Base-by-base conservation (phyloP, 2,329 filamentous ascomycete genomes). In the Golovinomyces cichoracearum region DNA sequence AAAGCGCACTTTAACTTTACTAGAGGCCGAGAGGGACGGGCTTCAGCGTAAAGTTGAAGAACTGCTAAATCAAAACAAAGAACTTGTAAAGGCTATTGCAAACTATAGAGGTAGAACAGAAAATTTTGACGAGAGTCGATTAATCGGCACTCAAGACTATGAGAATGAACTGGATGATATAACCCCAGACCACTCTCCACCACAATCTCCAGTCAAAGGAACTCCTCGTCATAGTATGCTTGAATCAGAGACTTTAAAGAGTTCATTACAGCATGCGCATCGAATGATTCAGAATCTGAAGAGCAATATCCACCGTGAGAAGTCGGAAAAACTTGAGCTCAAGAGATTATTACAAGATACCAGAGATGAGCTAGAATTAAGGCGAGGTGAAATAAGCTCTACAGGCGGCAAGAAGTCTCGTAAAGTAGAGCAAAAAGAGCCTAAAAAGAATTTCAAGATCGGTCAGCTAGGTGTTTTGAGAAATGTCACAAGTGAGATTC, bases 261-360 rank as follows among this genome's bases (percentile, higher is more conserved):
- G 86, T 48, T 94, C 88, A 23, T 71, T 95, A 25, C 80, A 85
- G 55, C 90, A 98, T 62, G 88, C 90, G 35, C 90, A 95, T 62
- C 77, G 88, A 50, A 94, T 93, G 65, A 94, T 98, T 51, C 88
- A 95, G 62, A 93, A 84, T 58, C 74, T 95, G 56, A 85, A 93
- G 64, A 85, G 81, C 62, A 93, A 86, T 58, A 82, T 95, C 44
- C 88, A 98, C 63, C 81, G 90, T 29, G 90, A 98, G 63, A 98
- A 95, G 76, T 94, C 88, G 0, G 90, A 98, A 63, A 98, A 94
- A 68, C 74, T 95, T 25, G 90, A 98, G 64, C 73, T 95, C 48
- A 86, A 84, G 64, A 81, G 88, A 51, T 83, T 98, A 73, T 74
- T 95, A 26, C 88, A 95, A 65, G 90, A 98, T 58, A 80, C 88